Conservation (phyloP, 2,329 filamentous ascomycete genomes). For the Trichophyton rubrum region DNA sequence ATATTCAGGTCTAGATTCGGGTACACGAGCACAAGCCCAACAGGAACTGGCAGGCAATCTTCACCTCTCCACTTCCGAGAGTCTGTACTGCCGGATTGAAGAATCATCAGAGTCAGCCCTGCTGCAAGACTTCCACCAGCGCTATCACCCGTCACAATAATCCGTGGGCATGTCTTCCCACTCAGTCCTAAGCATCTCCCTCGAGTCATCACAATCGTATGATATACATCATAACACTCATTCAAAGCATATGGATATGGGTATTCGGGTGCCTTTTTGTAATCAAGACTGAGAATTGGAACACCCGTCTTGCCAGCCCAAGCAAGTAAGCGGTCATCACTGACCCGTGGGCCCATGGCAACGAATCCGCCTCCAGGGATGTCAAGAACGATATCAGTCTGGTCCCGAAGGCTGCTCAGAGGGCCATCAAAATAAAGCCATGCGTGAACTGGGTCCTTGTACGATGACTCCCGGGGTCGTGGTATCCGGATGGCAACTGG, state of each 20-base stretch:
- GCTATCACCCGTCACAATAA: conserved; percentile 67
- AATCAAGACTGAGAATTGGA: conserved; percentile 85
- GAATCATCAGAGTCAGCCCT: conserved; percentile 73
- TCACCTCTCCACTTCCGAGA: conserved; percentile 45
- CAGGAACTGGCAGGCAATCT: conserved; percentile 56
- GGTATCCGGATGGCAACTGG: conserved; percentile 76
- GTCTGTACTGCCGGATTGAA: conserved; percentile 56
- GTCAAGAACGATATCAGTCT: conserved; percentile 71
- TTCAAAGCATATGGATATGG: conserved; percentile 78
- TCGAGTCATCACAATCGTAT: conserved; percentile 56
- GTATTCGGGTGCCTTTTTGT: conserved; percentile 72
- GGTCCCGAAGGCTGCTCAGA: conserved; percentile 59
- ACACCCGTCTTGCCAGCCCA: conserved; percentile 84
- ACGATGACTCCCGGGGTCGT: conserved; percentile 64
- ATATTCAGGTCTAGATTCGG: conserved; percentile 94
- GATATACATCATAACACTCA: conserved; percentile 78
- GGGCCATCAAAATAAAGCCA: conserved; percentile 96
- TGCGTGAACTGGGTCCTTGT: conserved; percentile 66
- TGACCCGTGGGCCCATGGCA: conserved; percentile 87
- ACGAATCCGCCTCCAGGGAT: conserved; percentile 92
- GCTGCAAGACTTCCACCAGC: conserved; percentile 72
- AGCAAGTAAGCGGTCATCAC: conserved; percentile 84
- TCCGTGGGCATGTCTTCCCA: conserved; percentile 50
- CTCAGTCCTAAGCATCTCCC: conserved; percentile 65
- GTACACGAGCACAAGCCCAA: conserved; percentile 75